These are phyloP conservation scores for Citrus mangshanensis DNA, from an alignment of 345 rosid species.

Conservation along the genomic window DNA sequence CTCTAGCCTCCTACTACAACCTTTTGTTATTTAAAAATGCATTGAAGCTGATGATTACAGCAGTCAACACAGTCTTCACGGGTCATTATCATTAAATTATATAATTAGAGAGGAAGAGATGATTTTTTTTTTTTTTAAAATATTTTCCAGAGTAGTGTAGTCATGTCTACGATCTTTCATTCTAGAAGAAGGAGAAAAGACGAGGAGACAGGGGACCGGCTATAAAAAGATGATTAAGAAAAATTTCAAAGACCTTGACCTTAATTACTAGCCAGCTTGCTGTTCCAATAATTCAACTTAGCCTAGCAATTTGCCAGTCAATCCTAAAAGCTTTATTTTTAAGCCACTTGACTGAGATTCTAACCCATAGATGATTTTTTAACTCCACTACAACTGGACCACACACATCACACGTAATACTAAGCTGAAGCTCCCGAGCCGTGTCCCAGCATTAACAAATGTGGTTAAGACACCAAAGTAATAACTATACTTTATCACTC, in stretches of 20 bases:
- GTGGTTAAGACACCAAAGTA: no score
- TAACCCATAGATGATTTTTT: no score
- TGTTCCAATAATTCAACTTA: conserved; percentile 3
- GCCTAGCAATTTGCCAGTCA: neutral
- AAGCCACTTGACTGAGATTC: no score
- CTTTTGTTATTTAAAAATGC: neutral
- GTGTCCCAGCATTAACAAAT: no score
- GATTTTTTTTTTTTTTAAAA: neutral
- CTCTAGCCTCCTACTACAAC: neutral
- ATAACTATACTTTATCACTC: no score
- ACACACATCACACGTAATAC: no score
- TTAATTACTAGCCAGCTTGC: neutral
- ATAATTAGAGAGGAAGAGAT: neutral
- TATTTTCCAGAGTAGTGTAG: neutral
- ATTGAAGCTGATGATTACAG: neutral
- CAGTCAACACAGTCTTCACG: neutral
- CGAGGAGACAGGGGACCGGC: neutral
- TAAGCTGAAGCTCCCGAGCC: no score
- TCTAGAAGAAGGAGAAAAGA: conserved; percentile 13
- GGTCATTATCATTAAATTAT: neutral
- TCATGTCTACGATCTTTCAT: neutral
- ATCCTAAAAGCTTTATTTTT: neutral
- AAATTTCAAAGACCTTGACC: conserved; percentile 13
- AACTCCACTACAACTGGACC: no score
- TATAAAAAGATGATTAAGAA: conserved; percentile 8